phyloP scores from a whole-genome alignment of 768 basidiomycete genomes.

The Kwoniella pini region DNA sequence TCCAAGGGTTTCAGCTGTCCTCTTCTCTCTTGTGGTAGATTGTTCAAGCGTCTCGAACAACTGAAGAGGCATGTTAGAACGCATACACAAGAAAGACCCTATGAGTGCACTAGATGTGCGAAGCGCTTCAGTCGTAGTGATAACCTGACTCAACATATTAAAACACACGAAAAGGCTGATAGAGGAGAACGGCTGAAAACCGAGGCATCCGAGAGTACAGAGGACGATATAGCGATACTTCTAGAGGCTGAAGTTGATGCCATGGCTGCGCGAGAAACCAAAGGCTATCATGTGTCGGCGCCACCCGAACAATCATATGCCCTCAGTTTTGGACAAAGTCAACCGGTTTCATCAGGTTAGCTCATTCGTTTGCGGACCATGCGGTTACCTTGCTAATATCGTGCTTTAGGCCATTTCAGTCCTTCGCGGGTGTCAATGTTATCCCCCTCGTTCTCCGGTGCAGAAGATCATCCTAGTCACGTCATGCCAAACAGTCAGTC shows the following conservation, averaged over 20 bases:
- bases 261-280: constrained; percentile 35
- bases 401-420: neutral
- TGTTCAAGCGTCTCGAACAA: constrained; percentile 90
- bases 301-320: neutral
- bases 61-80: constrained; percentile 83
- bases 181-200: constrained; percentile 40
- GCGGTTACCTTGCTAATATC: neutral
- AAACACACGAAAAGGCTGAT: constrained; percentile 68
- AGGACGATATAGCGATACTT: constrained; percentile 36
- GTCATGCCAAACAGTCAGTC: neutral
- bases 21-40: constrained; percentile 74
- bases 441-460: neutral
- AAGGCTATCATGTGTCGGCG: neutral
- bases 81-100: constrained; percentile 86
- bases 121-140: constrained; percentile 86
- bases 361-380: neutral
- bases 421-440: neutral
- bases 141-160: constrained; percentile 81
- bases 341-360: neutral
- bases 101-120: constrained; percentile 69
- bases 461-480: neutral
- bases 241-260: constrained; percentile 44
- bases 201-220: constrained; percentile 36
- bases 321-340: neutral
- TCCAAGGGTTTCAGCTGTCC: constrained; percentile 71